A percentile compares a stretch with the other conserved stretches of the same genome.
These are phyloP conservation scores for Kwoniella shivajii DNA, from an alignment of 1,284 basidiomycete species.

Conservation along the genomic window DNA sequence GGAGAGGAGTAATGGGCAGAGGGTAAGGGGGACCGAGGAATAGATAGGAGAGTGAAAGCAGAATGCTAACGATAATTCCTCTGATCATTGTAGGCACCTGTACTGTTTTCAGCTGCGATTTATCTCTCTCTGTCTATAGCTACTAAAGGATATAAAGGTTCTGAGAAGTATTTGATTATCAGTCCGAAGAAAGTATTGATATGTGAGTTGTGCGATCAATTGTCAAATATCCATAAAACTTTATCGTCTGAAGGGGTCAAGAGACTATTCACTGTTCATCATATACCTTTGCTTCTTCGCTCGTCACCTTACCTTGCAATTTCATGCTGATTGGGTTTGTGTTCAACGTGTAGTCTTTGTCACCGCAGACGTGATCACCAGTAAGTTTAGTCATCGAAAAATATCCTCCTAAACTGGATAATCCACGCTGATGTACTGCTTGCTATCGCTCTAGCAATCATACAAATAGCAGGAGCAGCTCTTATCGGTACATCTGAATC, in stretches of 20 bases:
- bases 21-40: too few relatives aligned
- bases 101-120: slow-evolving; percentile 53
- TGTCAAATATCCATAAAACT: too few relatives aligned
- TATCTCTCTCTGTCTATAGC: slow-evolving; percentile 47
- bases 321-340: too few relatives aligned
- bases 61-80: background rate
- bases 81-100: slow-evolving; percentile 41
- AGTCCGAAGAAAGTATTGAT: slow-evolving; percentile 37
- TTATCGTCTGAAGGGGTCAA: too few relatives aligned
- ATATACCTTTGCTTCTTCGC: too few relatives aligned
- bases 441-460: slow-evolving; percentile 27
- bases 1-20: too few relatives aligned
- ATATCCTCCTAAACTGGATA: background rate
- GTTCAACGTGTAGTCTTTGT: slow-evolving; percentile 48
- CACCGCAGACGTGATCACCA: slow-evolving; percentile 48
- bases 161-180: slow-evolving; percentile 34
- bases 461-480: slow-evolving; percentile 55
- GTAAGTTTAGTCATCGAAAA: slow-evolving; percentile 6
- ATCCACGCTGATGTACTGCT: background rate
- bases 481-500: slow-evolving; percentile 55
- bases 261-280: too few relatives aligned
- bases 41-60: too few relatives aligned
- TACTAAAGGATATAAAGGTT: slow-evolving; percentile 30
- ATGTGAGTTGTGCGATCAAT: too few relatives aligned
- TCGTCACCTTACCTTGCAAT: too few relatives aligned